Conservation (phyloP, 2,329 filamentous ascomycete species). For the Claviceps sp. region DNA sequence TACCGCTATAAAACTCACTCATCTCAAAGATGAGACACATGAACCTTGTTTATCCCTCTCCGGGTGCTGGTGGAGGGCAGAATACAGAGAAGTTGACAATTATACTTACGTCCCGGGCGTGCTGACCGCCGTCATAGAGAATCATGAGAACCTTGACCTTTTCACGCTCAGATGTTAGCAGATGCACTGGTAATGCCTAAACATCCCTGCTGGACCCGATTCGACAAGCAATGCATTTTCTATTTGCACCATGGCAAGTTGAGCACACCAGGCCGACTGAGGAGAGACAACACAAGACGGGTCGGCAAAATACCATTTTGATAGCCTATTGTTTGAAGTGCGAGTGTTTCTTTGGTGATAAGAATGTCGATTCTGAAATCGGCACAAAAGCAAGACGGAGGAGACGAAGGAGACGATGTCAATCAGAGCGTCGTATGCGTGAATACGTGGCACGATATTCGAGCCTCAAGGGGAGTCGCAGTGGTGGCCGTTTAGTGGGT, state of each 20-base stretch:
- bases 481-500: neutral
- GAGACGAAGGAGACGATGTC: neutral
- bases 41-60: neutral
- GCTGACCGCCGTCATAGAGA: slow-evolving; percentile 82
- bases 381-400: neutral
- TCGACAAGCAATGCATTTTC: slow-evolving; percentile 1
- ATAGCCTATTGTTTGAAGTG: neutral
- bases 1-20: neutral
- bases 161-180: slow-evolving; percentile 32
- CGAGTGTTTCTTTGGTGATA: neutral
- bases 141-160: slow-evolving; percentile 93
- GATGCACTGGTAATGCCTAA: slow-evolving; percentile 33
- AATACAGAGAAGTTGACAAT: neutral
- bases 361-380: neutral
- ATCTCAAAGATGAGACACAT: neutral
- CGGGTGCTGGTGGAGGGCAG: neutral
- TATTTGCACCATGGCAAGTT: slow-evolving; percentile 8
- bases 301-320: slow-evolving; percentile 20
- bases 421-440: neutral
- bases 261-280: slow-evolving; percentile 15
- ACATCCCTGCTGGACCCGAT: slow-evolving; percentile 23
- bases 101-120: slow-evolving; percentile 64
- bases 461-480: neutral
- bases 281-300: slow-evolving; percentile 14
- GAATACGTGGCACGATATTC: neutral